Percentiles rank a stretch among this genome's conserved stretches.
Evolutionary conservation across 2,329 filamentous ascomycete species (phyloP).

Genomic region (Sphaerulina populicola): DNA sequence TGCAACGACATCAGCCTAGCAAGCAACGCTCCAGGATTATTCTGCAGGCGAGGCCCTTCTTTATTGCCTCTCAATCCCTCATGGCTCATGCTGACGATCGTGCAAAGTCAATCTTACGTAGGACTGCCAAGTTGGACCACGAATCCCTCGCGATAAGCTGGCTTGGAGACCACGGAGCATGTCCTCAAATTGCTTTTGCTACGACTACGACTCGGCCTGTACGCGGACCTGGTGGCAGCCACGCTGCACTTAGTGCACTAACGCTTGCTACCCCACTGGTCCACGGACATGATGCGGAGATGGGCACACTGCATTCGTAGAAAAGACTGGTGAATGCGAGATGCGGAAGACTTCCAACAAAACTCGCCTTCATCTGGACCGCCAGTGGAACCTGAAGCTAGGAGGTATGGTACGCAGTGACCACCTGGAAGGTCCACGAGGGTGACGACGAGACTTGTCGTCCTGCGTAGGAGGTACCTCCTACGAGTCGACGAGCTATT

Average conservation of each 20-base stretch:
- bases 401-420: too few relatives aligned
- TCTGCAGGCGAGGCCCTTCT: slow-evolving; percentile 2
- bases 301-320: background rate
- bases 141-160: background rate
- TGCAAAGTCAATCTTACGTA: slow-evolving; percentile 10
- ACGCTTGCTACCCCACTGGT: background rate
- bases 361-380: too few relatives aligned
- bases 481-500: too few relatives aligned
- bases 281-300: background rate
- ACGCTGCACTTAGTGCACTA: background rate
- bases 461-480: too few relatives aligned
- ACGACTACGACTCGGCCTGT: background rate
- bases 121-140: background rate
- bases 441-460: too few relatives aligned
- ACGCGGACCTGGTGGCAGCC: background rate
- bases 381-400: too few relatives aligned
- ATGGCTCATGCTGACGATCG: slow-evolving; percentile 7
- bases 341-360: background rate
- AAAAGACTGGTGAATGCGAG: background rate
- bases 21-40: background rate
- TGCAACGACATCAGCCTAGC: slow-evolving; percentile 6
- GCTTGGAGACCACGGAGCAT: background rate
- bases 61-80: background rate
- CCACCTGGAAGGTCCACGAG: too few relatives aligned
- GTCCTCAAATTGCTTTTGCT: background rate